Conservation (phyloP, 2,329 filamentous ascomycete species). For the Fusarium globosum region DNA sequence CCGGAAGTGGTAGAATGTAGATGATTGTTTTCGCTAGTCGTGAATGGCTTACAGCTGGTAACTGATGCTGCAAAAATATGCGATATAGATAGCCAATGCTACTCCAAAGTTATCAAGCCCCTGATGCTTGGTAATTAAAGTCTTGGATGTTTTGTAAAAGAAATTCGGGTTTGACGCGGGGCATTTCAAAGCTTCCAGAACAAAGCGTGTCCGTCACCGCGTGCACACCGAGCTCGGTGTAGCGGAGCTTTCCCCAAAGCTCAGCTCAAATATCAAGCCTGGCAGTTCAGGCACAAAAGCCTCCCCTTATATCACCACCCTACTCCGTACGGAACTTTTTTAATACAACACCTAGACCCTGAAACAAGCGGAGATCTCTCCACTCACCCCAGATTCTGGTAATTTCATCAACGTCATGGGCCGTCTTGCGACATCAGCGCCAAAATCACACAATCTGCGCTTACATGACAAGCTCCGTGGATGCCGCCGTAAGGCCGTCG, state of each 20-base stretch:
- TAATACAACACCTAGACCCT: conserved; percentile 13
- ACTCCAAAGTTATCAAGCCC: not conserved
- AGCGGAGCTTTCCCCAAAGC: not conserved
- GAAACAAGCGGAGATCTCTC: conserved; percentile 21
- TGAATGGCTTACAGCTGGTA: not conserved
- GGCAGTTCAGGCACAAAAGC: conserved; percentile 15
- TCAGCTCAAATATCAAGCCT: conserved; percentile 14
- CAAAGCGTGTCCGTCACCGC: conserved; percentile 27
- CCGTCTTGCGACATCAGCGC: conserved; percentile 37
- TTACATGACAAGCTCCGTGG: conserved; percentile 9
- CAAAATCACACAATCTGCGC: conserved; percentile 45
- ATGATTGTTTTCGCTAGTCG: not conserved
- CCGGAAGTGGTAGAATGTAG: not conserved
- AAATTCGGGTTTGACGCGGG: conserved; percentile 17
- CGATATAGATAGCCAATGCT: not conserved
- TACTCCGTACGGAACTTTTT: not conserved
- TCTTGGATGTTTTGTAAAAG: not conserved
- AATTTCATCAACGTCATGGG: conserved; percentile 32
- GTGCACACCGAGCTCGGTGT: conserved; percentile 12
- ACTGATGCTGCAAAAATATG: not conserved
- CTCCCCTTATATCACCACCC: conserved; percentile 27
- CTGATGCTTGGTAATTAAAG: not conserved
- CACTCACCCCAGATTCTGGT: conserved; percentile 36
- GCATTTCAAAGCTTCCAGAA: conserved; percentile 24
- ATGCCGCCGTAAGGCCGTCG: not conserved